Conservation (phyloP, 2,329 filamentous ascomycete genomes). For the Claviceps sp. region DNA sequence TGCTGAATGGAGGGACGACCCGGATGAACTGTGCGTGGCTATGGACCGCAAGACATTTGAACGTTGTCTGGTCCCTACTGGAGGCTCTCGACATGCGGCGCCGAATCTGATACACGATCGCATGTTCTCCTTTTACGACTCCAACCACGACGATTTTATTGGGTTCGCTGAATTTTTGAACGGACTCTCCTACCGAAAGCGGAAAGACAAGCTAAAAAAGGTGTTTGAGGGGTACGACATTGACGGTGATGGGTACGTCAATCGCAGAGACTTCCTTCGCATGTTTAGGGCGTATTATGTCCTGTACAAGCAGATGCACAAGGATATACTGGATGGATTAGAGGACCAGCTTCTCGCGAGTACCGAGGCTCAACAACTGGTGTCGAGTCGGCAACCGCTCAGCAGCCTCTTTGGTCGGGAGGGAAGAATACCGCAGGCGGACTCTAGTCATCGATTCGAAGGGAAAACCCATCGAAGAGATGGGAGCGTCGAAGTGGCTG, state of each 20-base stretch:
- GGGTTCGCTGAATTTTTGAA: constrained; percentile 85
- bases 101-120: constrained; percentile 91
- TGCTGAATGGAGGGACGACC: constrained; percentile 70
- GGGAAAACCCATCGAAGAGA: constrained; percentile 52
- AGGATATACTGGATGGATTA: constrained; percentile 64
- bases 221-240: constrained; percentile 88
- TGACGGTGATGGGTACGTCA: constrained; percentile 74
- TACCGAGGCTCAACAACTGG: constrained; percentile 61
- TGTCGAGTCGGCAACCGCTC: constrained; percentile 61
- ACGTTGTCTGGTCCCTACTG: constrained; percentile 75
- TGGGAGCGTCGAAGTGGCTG: constrained; percentile 50
- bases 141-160: constrained; percentile 76
- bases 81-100: constrained; percentile 59
- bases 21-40: constrained; percentile 61
- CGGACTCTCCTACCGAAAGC: constrained; percentile 58
- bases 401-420: constrained; percentile 64
- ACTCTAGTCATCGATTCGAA: constrained; percentile 42
- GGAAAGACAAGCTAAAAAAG: constrained; percentile 54
- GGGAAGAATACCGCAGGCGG: constrained; percentile 50
- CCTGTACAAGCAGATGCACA: constrained; percentile 78
- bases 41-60: constrained; percentile 93
- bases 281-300: constrained; percentile 90
- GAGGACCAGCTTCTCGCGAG: constrained; percentile 68
- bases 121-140: constrained; percentile 94
- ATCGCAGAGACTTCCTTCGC: constrained; percentile 74